Conservation (phyloP, 148 eudicot genomes). For the Cornus kousa region DNA sequence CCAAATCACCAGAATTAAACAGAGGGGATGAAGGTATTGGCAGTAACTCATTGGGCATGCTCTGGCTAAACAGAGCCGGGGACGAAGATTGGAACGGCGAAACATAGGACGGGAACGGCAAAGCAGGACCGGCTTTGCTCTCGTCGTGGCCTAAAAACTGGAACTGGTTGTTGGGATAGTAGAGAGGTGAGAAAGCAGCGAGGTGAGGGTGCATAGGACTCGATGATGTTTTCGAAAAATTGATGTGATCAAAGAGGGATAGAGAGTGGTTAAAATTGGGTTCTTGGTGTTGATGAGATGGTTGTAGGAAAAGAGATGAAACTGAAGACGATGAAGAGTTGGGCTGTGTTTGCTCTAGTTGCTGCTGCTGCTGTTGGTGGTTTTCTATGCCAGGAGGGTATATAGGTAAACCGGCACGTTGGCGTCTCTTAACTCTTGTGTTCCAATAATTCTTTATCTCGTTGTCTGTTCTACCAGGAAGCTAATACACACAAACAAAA, state of each 20-base stretch:
- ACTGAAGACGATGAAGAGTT: slow-evolving; percentile 11
- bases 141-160: neutral
- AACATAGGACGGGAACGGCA: slow-evolving; percentile 8
- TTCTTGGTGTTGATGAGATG: slow-evolving; percentile 17
- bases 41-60: neutral
- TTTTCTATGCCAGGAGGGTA: slow-evolving; percentile 54
- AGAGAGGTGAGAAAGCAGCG: slow-evolving; percentile 15
- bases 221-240: slow-evolving; percentile 23
- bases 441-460: slow-evolving; percentile 97
- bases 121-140: neutral
- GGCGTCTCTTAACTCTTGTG: slow-evolving; percentile 76
- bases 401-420: slow-evolving; percentile 75
- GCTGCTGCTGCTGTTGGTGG: slow-evolving; percentile 10
- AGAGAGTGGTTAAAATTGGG: slow-evolving; percentile 19
- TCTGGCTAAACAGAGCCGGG: neutral
- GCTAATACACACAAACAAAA: slow-evolving; percentile 25
- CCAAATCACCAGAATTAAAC: slow-evolving; percentile 4
- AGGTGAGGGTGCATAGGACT: slow-evolving; percentile 19
- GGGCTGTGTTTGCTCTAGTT: slow-evolving; percentile 4
- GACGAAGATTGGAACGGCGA: slow-evolving; percentile 14
- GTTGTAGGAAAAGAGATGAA: slow-evolving; percentile 15
- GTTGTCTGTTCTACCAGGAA: slow-evolving; percentile 90
- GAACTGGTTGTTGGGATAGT: slow-evolving; percentile 17
- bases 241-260: slow-evolving; percentile 17
- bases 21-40: neutral